Conservation (phyloP, 306 rosid genomes). For the Phaseolus lunatus region DNA sequence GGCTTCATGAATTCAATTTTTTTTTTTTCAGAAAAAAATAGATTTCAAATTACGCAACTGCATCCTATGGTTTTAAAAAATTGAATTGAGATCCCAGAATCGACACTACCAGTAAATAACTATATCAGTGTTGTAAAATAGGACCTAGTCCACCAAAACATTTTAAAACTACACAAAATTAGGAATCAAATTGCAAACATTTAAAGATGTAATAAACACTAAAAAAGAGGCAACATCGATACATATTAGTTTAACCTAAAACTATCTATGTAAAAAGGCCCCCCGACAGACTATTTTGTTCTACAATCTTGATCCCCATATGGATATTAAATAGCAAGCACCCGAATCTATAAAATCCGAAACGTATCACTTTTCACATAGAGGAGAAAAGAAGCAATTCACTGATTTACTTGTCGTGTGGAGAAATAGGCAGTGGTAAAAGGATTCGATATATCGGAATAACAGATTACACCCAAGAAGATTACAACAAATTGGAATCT, state of each 20-base stretch:
- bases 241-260: not conserved
- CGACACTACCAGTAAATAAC: not conserved
- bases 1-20: not conserved
- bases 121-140: not conserved
- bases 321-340: not conserved
- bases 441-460: conserved; percentile 37
- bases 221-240: not conserved
- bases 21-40: not conserved
- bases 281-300: not conserved
- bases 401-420: not conserved
- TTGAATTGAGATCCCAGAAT: not conserved
- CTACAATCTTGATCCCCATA: conserved; percentile 5
- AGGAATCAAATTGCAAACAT: not conserved
- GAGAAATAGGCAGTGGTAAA: not conserved
- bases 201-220: conserved; percentile 7
- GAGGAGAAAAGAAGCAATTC: not conserved
- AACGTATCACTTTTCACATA: not conserved
- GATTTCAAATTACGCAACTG: not conserved
- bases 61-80: not conserved
- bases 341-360: not conserved
- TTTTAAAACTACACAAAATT: not conserved
- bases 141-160: not conserved
- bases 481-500: conserved; percentile 18
- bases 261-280: not conserved
- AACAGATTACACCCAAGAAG: conserved; percentile 13